Percentiles rank a stretch among this genome's conserved stretches.
phyloP scores from a whole-genome alignment of 305 asterid species.

The Fraxinus sp. region DNA sequence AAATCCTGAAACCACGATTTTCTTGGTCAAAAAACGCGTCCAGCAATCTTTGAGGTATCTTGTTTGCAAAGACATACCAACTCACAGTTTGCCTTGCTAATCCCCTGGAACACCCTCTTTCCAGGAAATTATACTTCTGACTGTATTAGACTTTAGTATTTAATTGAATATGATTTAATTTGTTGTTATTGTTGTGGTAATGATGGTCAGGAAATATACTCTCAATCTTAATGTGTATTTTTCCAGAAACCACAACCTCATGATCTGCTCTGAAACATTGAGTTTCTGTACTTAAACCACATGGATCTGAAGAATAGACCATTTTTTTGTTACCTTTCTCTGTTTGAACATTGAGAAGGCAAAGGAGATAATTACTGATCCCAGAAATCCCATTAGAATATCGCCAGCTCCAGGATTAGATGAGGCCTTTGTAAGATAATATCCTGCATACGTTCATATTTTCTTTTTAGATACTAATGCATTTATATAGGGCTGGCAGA shows the following conservation, averaged over 20 bases:
- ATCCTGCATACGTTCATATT: conserved; percentile 43
- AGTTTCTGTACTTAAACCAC: background rate
- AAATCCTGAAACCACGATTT: background rate
- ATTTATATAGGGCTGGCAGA: background rate
- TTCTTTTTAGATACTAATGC: background rate
- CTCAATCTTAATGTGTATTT: background rate
- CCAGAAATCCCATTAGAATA: conserved; percentile 88
- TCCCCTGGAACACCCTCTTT: background rate
- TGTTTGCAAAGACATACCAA: background rate
- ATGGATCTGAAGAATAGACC: background rate
- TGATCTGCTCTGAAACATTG: background rate
- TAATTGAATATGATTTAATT: background rate
- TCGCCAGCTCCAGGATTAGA: conserved; percentile 98
- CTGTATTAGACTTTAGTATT: background rate
- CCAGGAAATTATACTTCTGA: background rate
- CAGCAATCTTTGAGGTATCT: background rate
- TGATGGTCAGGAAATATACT: background rate
- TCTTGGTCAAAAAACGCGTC: background rate
- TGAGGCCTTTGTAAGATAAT: conserved; percentile 75
- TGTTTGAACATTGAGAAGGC: conserved; percentile 99
- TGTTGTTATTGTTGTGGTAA: background rate
- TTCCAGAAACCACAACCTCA: background rate
- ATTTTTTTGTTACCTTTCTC: conserved; percentile 59
- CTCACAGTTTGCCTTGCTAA: background rate
- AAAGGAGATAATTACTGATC: conserved; percentile 92